Base-by-base conservation (phyloP, 2,329 filamentous ascomycete species). In the Botrytis galanthina region DNA sequence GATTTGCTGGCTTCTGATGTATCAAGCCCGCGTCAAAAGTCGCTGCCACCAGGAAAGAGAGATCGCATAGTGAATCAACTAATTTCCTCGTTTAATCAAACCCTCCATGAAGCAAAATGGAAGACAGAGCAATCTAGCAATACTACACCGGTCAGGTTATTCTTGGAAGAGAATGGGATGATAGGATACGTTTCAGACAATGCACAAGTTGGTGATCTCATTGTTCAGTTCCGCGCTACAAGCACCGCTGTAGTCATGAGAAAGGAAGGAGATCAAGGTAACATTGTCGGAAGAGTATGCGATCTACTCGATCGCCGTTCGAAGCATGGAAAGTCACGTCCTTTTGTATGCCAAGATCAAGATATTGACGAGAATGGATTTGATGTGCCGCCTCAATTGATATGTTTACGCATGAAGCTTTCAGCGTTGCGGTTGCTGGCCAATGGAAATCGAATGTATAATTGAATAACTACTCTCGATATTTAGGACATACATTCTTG, bases 131-230 rank as follows among this genome's bases (percentile, higher is more conserved):
- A 54, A 44, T 72, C 70, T 20, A 20, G n/a, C 8, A 67, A 67
- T 22, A 26, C 16, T 20, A 39, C 59, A 59, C 7, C 8, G 18
- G 64, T 39, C n/a, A 72, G 46, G 29, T 48, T 73, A 3, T 73
- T 73, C 59, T 44, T 73, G 8, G 71, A 73, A 39, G 71, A 73
- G 20, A 70, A 70, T 69, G 71, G 71, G 10, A 69, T 73, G 64
- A 73, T 73, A 20, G 71, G 71, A 39, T 73, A 70, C 32, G 42
- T 35, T 20, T 73, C 71, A 18, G 42, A 61, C 7, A 70, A 48
- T 37, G 64, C 54, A 42, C 39, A 35, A 62, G 35, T 69, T 8
- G 71, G 63, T 4, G 63, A 73, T 32, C 4, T 61, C 7, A 35
- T 73, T 35, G 44, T 73, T 26, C 63, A 69, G 37, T 73, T 73